Base-by-base conservation (phyloP, 768 basidiomycete genomes). In the Suillus discolor region DNA sequence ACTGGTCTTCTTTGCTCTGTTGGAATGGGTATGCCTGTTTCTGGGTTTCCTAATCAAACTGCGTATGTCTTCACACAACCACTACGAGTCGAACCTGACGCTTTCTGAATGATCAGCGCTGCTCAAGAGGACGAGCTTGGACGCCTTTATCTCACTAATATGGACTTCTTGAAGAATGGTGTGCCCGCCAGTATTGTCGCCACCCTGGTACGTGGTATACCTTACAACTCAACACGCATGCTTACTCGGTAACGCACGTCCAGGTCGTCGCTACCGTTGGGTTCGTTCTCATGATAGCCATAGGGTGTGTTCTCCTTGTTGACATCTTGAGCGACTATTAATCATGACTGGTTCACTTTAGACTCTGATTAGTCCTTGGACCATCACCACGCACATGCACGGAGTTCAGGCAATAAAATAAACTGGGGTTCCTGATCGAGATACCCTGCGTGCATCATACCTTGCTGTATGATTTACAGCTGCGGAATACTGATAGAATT, bases 1-100 rank as follows among this genome's bases (percentile, higher is more conserved):
- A 97, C 96, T 41, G 95, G 87, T 16, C 81, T 98, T 66, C 91
- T 97, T 61, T 98, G 97, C 74, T 96, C 94, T 4, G 83, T 94
- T 6, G 97, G 97, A 2, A 99, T 99, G 97, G 97, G 94, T 13
- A 93, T 99, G 86, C 96, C 97, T 3, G 96, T 99, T 45, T 96
- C 94, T 67, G 97, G 97, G n/a, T 99, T 99, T 83, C 97, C 97
- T 0, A 97, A 98, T 77, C 94, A 97, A 79, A 96, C 94, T 59
- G 94, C 95, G 96, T 96, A 78, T 71, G 92, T 86, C 36, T 51
- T 53, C 61, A 64, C 36, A 42, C 47, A 49, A 38, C 25, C 11
- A 6, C 5, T 41, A 6, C 28, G 1, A 20, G 9, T 36, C 23
- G 4, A 23, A 65, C 55, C 62, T 65, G 47, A 42, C 66, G 61